A percentile compares a stretch with the other conserved stretches of the same genome.
These are phyloP conservation scores for Fusarium sp. DNA, from an alignment of 2,329 filamentous ascomycete species.

Conservation along the genomic window DNA sequence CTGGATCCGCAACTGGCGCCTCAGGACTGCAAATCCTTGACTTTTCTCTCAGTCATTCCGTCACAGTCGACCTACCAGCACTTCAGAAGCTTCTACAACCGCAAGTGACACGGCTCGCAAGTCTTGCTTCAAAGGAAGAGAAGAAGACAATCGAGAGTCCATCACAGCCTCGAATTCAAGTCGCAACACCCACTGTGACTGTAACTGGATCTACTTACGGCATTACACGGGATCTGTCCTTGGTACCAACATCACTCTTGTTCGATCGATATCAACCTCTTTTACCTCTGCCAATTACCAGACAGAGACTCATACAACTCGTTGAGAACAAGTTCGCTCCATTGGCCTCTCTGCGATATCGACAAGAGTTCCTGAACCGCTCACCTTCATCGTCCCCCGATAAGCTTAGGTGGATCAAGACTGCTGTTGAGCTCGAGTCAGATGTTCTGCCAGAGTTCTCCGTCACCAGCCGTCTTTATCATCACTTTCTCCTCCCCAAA, in stretches of 20 bases:
- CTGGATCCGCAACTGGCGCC: constrained; percentile 7
- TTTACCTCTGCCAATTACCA: constrained; percentile 48
- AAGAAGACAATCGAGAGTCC: constrained; percentile 9
- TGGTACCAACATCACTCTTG: constrained; percentile 46
- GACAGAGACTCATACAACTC: constrained; percentile 50
- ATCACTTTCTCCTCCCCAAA: constrained; percentile 44
- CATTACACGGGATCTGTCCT: constrained; percentile 42
- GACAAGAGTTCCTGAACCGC: constrained; percentile 51
- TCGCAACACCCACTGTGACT: constrained; percentile 48
- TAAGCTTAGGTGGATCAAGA: constrained; percentile 38
- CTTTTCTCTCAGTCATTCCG: constrained; percentile 52
- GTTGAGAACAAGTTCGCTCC: constrained; percentile 52
- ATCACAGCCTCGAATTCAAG: constrained; percentile 29
- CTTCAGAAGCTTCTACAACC: constrained; percentile 44
- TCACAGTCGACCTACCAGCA: constrained; percentile 48
- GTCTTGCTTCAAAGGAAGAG: constrained; percentile 24
- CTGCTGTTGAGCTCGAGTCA: constrained; percentile 36
- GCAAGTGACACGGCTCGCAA: constrained; percentile 38
- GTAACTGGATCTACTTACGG: constrained; percentile 54
- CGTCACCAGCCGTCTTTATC: constrained; percentile 50
- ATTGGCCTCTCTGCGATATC: constrained; percentile 49
- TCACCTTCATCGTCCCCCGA: constrained; percentile 16
- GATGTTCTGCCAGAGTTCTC: constrained; percentile 52
- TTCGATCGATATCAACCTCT: constrained; percentile 53
- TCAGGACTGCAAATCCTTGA: constrained; percentile 47